A percentile compares a stretch with the other conserved stretches of the same genome.
phyloP scores from a whole-genome alignment of 441 rosid species.

The Aquilaria agallochum region DNA sequence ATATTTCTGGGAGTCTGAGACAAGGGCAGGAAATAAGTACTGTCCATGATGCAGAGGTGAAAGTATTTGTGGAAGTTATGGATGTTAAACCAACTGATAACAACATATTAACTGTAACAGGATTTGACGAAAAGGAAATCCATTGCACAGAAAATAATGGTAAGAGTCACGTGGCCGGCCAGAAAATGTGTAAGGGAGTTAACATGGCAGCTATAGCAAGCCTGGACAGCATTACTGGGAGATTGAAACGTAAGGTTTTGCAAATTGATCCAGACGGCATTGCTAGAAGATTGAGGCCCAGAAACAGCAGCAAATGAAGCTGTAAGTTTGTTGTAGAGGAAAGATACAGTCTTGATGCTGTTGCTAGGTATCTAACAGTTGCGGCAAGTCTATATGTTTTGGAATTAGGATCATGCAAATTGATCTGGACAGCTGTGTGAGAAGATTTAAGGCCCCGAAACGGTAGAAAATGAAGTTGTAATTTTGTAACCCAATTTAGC shows the following conservation, averaged over 20 bases:
- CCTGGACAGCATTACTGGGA: constrained; percentile 43
- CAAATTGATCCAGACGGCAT: constrained; percentile 23
- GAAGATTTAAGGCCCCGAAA: constrained; percentile 32
- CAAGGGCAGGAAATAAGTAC: constrained; percentile 12
- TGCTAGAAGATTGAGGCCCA: constrained; percentile 32
- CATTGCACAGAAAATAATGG: constrained; percentile 2
- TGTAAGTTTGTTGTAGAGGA: too few species aligned
- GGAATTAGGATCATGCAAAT: constrained; percentile 32
- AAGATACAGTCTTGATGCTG: too few species aligned
- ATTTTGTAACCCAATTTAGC: too few species aligned
- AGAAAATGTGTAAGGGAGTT: constrained; percentile 23
- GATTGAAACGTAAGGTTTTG: constrained; percentile 41
- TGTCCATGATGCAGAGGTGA: constrained; percentile 2
- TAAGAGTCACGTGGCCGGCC: neutral
- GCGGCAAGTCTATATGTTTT: constrained; percentile 35
- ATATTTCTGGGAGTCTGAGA: constrained; percentile 32
- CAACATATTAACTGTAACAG: neutral
- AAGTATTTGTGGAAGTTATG: constrained; percentile 7
- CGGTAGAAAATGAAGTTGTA: constrained; percentile 12
- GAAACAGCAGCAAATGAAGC: constrained; percentile 20
- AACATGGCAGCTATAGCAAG: constrained; percentile 20
- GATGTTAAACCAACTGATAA: constrained; percentile 7
- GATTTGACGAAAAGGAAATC: constrained; percentile 13
- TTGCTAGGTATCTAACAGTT: neutral
- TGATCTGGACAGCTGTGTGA: constrained; percentile 25